Evolutionary conservation across 1,284 basidiomycete genomes (phyloP).

Genomic region (Marasmius tenuissimus): DNA sequence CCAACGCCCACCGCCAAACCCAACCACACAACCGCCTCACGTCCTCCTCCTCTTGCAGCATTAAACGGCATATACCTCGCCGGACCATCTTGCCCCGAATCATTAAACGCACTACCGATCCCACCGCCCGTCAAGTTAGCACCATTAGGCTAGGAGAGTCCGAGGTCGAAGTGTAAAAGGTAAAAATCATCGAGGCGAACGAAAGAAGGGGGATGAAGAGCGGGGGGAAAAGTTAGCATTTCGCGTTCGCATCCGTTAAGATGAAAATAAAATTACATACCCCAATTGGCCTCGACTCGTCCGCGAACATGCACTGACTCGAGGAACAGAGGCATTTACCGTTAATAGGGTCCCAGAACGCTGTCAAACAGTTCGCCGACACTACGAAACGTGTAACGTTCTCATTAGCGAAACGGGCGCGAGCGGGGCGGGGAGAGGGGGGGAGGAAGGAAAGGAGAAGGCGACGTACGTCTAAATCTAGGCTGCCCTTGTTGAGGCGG

Average conservation of each 20-base stretch:
- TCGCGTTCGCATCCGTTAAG: too few relatives aligned
- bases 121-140: conserved; percentile 68
- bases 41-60: conserved; percentile 22
- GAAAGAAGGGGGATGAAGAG: not conserved
- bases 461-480: conserved; percentile 54
- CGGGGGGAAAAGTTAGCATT: too few relatives aligned
- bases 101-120: conserved; percentile 32
- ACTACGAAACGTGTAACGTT: conserved; percentile 35
- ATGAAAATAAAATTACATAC: conserved; percentile 34
- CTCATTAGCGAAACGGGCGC: too few relatives aligned
- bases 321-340: conserved; percentile 65
- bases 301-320: conserved; percentile 56
- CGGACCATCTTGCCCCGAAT: conserved; percentile 23
- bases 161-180: not conserved
- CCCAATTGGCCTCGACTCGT: conserved; percentile 67
- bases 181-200: conserved; percentile 1
- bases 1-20: not conserved
- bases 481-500: conserved; percentile 54
- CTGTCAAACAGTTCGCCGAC: conserved; percentile 72
- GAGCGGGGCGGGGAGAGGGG: not conserved
- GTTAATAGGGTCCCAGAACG: conserved; percentile 76
- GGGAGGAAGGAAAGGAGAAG: not conserved
- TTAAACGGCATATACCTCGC: conserved; percentile 53
- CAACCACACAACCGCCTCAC: conserved; percentile 6
- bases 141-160: conserved; percentile 61